Evolutionary conservation across 306 rosid species (phyloP).

Genomic region (Luffa acutangula): DNA sequence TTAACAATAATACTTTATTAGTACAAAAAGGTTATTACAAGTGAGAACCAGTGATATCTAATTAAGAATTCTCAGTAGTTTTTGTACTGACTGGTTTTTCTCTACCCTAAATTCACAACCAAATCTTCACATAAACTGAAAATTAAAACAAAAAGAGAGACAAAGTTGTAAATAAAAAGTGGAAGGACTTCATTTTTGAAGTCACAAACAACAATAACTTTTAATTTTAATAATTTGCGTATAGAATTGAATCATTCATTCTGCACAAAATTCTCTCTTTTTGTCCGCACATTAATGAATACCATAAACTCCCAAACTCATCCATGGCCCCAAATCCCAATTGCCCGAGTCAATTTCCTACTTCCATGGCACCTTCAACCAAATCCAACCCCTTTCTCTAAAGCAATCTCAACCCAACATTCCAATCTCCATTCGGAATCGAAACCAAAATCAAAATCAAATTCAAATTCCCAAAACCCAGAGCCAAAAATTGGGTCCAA

Average conservation of each 20-base stretch:
- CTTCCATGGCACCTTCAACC: neutral
- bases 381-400: conserved; percentile 12
- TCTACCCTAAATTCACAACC: too few species aligned
- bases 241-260: neutral
- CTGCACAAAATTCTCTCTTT: neutral
- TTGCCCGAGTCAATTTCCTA: conserved; percentile 3
- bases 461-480: neutral
- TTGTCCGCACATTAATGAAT: neutral
- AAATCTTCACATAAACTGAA: too few species aligned
- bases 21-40: too few species aligned
- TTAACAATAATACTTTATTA: too few species aligned
- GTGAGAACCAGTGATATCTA: too few species aligned
- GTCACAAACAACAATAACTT: too few species aligned
- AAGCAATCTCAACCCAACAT: neutral
- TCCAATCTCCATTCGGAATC: neutral
- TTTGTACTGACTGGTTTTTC: too few species aligned
- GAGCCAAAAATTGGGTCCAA: neutral
- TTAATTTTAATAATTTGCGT: neutral
- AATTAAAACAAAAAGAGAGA: neutral
- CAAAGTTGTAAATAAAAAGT: neutral
- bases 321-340: neutral
- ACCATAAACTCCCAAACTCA: neutral
- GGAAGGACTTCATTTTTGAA: neutral
- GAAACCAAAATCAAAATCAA: neutral
- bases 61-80: too few species aligned